Evolutionary conservation across 768 basidiomycete genomes (phyloP).

Genomic region (Galerina sulciceps): DNA sequence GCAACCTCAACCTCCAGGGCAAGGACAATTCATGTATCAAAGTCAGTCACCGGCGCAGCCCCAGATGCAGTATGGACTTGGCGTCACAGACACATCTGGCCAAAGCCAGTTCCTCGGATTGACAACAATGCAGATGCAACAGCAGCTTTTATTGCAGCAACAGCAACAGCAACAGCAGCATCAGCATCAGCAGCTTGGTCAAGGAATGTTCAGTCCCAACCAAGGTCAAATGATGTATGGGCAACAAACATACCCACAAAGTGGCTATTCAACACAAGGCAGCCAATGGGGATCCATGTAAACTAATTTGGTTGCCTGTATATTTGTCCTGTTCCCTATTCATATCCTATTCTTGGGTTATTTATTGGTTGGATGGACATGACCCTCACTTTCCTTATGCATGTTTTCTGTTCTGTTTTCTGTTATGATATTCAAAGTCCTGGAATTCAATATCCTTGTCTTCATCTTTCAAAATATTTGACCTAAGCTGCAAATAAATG

Average conservation of each 20-base stretch:
- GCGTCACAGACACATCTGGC: constrained; percentile 21
- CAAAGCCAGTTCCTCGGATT: constrained; percentile 32
- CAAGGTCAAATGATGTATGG: constrained; percentile 35
- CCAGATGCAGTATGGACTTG: constrained; percentile 31
- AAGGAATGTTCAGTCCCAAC: constrained; percentile 21
- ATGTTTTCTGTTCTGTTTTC: too few species aligned
- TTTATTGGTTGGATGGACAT: too few species aligned
- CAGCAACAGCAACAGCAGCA: constrained; percentile 32
- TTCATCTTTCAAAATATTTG: too few species aligned
- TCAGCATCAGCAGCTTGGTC: constrained; percentile 14
- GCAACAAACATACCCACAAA: constrained; percentile 24
- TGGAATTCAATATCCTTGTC: too few species aligned
- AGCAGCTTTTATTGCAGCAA: constrained; percentile 25
- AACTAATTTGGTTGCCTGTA: neutral
- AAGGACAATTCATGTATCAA: constrained; percentile 24
- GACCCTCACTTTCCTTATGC: too few species aligned
- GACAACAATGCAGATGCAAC: constrained; percentile 38
- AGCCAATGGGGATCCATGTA: constrained; percentile 45
- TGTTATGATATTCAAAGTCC: too few species aligned
- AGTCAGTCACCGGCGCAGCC: constrained; percentile 27
- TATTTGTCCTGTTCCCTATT: neutral
- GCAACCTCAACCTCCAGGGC: constrained; percentile 16
- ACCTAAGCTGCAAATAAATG: too few species aligned
- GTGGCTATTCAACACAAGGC: constrained; percentile 23
- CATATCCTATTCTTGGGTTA: neutral